phyloP scores from a whole-genome alignment of 306 rosid species.

The Vicia sativa region DNA sequence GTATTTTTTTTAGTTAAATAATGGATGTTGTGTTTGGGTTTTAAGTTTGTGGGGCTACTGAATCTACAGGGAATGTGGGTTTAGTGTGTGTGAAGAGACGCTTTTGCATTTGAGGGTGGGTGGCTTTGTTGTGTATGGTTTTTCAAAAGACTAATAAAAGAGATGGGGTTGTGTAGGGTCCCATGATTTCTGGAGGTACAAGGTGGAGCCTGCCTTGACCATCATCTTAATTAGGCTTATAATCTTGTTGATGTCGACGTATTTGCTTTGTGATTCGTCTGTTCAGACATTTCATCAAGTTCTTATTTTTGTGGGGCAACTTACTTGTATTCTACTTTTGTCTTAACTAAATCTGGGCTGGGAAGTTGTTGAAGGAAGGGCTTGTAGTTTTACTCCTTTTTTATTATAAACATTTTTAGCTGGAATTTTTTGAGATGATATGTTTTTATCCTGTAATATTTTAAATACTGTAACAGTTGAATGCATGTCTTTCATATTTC shows the following conservation, averaged over 20 bases:
- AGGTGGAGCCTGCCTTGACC: constrained; percentile 9
- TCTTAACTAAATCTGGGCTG: no score
- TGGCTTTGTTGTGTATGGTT: neutral
- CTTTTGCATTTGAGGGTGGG: constrained; percentile 1
- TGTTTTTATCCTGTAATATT: no score
- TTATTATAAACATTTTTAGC: no score
- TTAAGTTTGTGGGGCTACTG: constrained; percentile 9
- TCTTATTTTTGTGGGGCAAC: neutral
- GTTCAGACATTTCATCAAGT: neutral
- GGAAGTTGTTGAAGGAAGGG: no score
- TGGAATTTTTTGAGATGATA: no score
- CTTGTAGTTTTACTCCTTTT: no score
- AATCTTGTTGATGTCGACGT: constrained; percentile 3
- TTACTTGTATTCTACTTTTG: neutral
- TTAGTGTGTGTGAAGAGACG: constrained; percentile 1
- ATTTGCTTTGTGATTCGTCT: neutral
- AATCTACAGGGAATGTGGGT: constrained; percentile 1
- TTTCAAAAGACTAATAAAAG: neutral
- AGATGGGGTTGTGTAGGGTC: neutral
- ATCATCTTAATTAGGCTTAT: neutral
- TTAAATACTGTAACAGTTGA: no score
- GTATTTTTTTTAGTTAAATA: neutral
- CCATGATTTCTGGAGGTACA: neutral
- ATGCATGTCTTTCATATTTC: no score
- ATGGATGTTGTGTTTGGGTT: neutral